These are phyloP conservation scores for Yarrowia porcina DNA, from an alignment of 805 yeast genomes.

Conservation along the genomic window DNA sequence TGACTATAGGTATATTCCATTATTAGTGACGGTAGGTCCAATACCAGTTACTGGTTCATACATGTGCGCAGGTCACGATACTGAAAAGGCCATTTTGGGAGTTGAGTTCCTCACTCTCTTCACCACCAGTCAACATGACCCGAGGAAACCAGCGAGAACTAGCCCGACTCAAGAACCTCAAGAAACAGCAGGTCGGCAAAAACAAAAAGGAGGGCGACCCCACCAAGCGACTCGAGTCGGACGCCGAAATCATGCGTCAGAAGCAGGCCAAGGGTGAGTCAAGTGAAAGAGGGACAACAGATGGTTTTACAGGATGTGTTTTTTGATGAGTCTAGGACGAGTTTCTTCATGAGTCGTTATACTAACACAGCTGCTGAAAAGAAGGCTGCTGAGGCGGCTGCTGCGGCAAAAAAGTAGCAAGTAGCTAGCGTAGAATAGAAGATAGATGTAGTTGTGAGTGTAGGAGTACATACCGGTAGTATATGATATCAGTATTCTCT, in stretches of 20 bases:
- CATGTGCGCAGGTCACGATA: background rate
- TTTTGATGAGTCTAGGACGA: too few species aligned
- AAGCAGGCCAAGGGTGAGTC: constrained; percentile 78
- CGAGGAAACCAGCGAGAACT: constrained; percentile 96
- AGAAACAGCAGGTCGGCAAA: constrained; percentile 61
- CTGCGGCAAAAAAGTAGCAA: constrained; percentile 25
- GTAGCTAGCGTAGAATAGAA: constrained; percentile 19
- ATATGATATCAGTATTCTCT: background rate
- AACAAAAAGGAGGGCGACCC: constrained; percentile 85
- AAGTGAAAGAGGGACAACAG: too few species aligned
- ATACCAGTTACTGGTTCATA: too few species aligned
- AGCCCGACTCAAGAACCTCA: constrained; percentile 82
- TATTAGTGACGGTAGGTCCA: too few species aligned
- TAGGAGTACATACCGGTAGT: background rate
- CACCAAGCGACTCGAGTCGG: constrained; percentile 75
- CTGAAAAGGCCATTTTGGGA: background rate
- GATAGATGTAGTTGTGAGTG: background rate
- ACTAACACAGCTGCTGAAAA: constrained; percentile 27
- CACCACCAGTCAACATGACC: constrained; percentile 52
- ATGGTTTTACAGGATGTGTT: too few species aligned
- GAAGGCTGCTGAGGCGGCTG: constrained; percentile 24
- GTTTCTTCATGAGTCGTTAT: too few species aligned
- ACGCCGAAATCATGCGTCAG: constrained; percentile 84
- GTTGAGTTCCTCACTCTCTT: background rate
- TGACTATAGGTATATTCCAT: too few species aligned